Percentiles rank a stretch among this genome's conserved stretches.
Conservation (phyloP, 148 eudicot genomes). For the Silene conica region DNA sequence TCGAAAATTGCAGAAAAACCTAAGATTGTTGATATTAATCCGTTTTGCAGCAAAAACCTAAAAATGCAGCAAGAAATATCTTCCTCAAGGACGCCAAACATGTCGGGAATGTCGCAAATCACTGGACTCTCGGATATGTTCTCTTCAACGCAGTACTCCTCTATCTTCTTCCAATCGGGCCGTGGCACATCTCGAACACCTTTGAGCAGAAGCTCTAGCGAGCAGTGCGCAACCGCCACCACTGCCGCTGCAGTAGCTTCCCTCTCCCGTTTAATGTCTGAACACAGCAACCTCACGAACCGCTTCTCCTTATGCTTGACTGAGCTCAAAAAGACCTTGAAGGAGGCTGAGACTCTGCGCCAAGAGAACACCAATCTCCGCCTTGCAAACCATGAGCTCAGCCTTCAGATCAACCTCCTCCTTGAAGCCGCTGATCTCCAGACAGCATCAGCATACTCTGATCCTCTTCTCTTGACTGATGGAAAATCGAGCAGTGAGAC, state of each 20-base stretch:
- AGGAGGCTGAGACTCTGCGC: slow-evolving; percentile 50
- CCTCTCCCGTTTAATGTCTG: slow-evolving; percentile 28
- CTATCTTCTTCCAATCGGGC: slow-evolving; percentile 20
- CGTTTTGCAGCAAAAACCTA: slow-evolving; percentile 13
- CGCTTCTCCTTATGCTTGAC: slow-evolving; percentile 34
- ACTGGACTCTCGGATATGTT: slow-evolving; percentile 11
- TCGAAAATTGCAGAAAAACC: neutral
- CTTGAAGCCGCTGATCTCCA: slow-evolving; percentile 22
- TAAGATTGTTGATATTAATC: neutral
- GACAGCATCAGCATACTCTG: neutral
- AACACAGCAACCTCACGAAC: slow-evolving; percentile 36
- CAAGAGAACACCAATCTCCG: slow-evolving; percentile 66
- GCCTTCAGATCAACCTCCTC: slow-evolving; percentile 33
- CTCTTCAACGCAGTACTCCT: slow-evolving; percentile 22
- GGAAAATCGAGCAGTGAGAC: slow-evolving; percentile 11
- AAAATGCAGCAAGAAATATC: slow-evolving; percentile 25
- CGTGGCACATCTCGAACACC: slow-evolving; percentile 10
- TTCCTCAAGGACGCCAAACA: slow-evolving; percentile 10
- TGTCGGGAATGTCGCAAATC: neutral
- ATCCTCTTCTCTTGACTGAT: neutral
- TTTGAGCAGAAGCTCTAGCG: neutral
- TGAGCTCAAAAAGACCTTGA: slow-evolving; percentile 37
- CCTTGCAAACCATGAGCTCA: slow-evolving; percentile 41
- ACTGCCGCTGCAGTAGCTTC: slow-evolving; percentile 3
- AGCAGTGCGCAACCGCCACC: neutral